Conservation (phyloP, 139 green algal genomes). For the Tetraselmis chui region DNA sequence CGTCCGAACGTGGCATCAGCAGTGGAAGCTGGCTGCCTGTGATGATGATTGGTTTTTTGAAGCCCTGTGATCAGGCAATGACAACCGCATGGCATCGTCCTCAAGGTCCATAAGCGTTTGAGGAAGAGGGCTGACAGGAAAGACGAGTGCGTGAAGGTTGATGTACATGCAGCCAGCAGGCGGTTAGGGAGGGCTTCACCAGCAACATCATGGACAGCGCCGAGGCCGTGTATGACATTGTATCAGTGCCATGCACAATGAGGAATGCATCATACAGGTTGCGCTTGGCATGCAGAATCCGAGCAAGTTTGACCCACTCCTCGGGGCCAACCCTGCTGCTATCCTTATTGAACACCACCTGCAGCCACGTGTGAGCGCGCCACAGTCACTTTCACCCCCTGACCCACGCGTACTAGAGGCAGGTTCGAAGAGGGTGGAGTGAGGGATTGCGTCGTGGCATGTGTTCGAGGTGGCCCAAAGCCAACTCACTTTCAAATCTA, state of each 20-base stretch:
- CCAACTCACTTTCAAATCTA: constrained; percentile 55
- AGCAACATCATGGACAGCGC: constrained; percentile 80
- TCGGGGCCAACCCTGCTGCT: constrained; percentile 48
- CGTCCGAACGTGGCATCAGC: constrained; percentile 68
- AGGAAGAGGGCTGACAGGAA: too few relatives aligned
- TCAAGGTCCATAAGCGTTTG: not conserved
- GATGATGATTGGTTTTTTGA: constrained; percentile 59
- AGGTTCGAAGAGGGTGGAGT: too few relatives aligned
- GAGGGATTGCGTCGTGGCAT: too few relatives aligned
- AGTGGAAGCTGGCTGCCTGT: constrained; percentile 81
- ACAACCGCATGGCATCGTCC: too few relatives aligned
- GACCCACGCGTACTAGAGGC: too few relatives aligned
- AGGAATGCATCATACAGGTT: constrained; percentile 63
- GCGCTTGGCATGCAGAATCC: constrained; percentile 45
- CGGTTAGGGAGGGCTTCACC: constrained; percentile 9
- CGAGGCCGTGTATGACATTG: constrained; percentile 80
- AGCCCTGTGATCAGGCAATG: not conserved
- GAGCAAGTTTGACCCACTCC: constrained; percentile 67
- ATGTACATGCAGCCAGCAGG: not conserved
- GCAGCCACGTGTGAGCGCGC: too few relatives aligned
- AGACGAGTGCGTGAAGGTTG: too few relatives aligned
- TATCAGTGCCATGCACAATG: constrained; percentile 76
- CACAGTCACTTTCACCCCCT: too few relatives aligned
- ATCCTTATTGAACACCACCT: constrained; percentile 47
- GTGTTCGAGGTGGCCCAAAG: too few relatives aligned